Evolutionary conservation across 352 stramenopile genomes (phyloP).

Genomic region (Globisporangium splendens): DNA sequence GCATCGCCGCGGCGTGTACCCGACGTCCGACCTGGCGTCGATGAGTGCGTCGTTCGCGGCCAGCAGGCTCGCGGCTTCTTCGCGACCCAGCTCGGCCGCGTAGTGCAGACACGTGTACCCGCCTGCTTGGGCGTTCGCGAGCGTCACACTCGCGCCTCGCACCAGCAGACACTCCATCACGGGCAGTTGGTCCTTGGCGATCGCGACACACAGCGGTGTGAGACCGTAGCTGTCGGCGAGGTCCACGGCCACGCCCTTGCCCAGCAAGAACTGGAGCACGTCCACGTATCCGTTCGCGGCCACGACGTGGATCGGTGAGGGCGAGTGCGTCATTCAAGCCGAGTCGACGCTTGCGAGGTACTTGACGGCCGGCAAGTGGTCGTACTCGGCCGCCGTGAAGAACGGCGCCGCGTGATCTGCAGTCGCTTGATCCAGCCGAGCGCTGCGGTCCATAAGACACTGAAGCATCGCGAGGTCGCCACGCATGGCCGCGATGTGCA

Average conservation of each 20-base stretch:
- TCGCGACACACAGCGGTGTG: constrained; percentile 10
- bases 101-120: constrained; percentile 12
- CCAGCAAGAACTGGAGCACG: constrained; percentile 5
- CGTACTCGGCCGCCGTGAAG: constrained; percentile 14
- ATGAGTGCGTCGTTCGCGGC: background rate
- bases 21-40: background rate
- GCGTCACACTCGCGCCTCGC: constrained; percentile 2
- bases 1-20: constrained; percentile 13
- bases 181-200: background rate
- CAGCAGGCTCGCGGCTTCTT: constrained; percentile 5
- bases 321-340: constrained; percentile 5
- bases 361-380: constrained; percentile 7
- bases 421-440: background rate
- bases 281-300: constrained; percentile 10
- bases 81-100: constrained; percentile 6
- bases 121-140: background rate
- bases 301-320: constrained; percentile 8
- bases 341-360: constrained; percentile 3
- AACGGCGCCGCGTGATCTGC: constrained; percentile 2
- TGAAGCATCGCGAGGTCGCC: constrained; percentile 7
- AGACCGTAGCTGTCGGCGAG: background rate
- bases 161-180: constrained; percentile 1
- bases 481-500: constrained; percentile 9
- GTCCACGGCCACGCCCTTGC: constrained; percentile 2
- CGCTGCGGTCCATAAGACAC: constrained; percentile 7